Base-by-base conservation (phyloP, 331 rosid species). In the Pyracantha coccinea region DNA sequence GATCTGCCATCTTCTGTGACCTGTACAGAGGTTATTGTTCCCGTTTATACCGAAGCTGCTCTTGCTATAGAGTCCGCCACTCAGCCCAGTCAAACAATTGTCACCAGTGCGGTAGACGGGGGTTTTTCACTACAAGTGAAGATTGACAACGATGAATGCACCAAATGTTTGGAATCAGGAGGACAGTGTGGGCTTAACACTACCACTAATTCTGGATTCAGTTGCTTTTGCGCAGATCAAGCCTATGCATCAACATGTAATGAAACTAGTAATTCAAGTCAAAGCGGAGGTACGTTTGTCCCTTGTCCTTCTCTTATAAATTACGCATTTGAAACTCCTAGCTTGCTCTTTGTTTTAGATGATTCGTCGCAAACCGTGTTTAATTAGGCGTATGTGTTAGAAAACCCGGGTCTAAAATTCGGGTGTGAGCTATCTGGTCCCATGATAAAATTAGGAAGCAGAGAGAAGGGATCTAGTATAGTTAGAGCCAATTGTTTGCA, bases 1-100 rank as follows among this genome's bases (percentile, higher is more conserved):
- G n/a, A 0, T 3, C 23, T 0, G 61, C 0, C 12, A 19, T 2
- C 0, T 20, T 0, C 1, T 4, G 14, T 1, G 9, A 1, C 0
- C 35, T 72, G 77, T 19, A 0, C 0, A 5, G 13, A 0, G 27
- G 58, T 73, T 24, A 35, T 1, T 20, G 29, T 73, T 27, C 69
- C 77, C 1, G 28, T 73, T 2, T 73, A 8, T 6, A 1, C 0
- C 0, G 0, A 2, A 1, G 69, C 77, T 2, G n/a, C 69, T 6
- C 3, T 0, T 0, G 21, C 9, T 2, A 4, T 59, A 1, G 44
- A 0, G 3, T 0, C 3, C 13, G 4, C 8, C 35, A 32, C 35
- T 6, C 1, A 5, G 35, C 8, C 35, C 35, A 5, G 1, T 7
- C 2, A 0, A 23, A 10, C 0, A 3, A 21, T 0, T 41, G 2